Base-by-base conservation (phyloP, 495 filamentous ascomycete species). In the Bacidia gigantensis region DNA sequence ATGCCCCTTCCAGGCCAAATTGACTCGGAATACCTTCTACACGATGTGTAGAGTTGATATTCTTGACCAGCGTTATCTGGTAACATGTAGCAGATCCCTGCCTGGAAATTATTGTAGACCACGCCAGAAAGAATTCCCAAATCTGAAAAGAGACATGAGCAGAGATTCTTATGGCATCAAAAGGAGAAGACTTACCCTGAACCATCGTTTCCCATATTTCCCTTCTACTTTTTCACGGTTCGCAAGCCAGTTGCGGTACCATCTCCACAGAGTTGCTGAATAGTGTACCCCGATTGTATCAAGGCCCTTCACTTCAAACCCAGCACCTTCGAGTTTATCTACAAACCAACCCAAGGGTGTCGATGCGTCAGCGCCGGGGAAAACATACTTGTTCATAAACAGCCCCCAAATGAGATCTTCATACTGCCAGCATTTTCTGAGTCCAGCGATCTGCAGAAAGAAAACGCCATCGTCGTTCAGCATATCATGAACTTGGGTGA, bases 241-340 rank as follows among this genome's bases (percentile, higher is more conserved):
- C 65, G 76, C 92, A 66, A 97, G 75, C 92, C 92, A 98, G 76
- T 98, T 98, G 58, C 92, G 76, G 73, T 98, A 98, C 92, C 92
- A 98, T 63, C 87, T 80, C 92, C 92, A 98, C 42, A 98, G 71
- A 29, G 92, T 98, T 48, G 89, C 88, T 32, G 87, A 94, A 69
- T 98, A 98, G 72, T 98, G 92, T 39, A 98, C 89, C 60, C 89
- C 89, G 59, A 95, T 79, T 46, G 87, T 95, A 63, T 95, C 87
- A 58, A 90, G 63, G 39, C 66, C 61, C 65, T 76, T 77, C 57
- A 77, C 68, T 58, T 77, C 74, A 49, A 77, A 84, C 22, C 81
- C 81, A 29, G 81, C 77, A 48, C 69, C 78, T 67, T 84, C 81
- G 24, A 84, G 72, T 55, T 72, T 70, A 60, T 82, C 77, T 26